phyloP scores from a whole-genome alignment of 208 protist genomes.

The Porcisia hertigi region DNA sequence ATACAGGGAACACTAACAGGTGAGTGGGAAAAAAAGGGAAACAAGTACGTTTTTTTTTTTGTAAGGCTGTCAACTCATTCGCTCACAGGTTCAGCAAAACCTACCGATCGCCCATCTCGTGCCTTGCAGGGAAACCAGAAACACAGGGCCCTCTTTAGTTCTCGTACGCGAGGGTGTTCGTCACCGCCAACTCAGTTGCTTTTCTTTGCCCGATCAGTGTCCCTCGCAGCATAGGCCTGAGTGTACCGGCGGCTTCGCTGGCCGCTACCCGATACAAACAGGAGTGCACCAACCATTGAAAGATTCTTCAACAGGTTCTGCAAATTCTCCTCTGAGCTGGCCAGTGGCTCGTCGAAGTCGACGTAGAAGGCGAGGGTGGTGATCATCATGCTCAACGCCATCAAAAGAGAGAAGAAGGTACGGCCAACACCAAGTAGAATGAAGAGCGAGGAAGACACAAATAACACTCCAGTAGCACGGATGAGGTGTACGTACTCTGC shows the following conservation, averaged over 20 bases:
- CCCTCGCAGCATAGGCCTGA: conserved; percentile 19
- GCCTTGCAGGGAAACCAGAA: background rate
- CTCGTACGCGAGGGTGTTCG: background rate
- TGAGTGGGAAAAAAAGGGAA: too few relatives aligned
- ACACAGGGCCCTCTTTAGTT: too few relatives aligned
- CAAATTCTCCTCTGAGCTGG: conserved; percentile 34
- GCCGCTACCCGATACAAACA: conserved; percentile 73
- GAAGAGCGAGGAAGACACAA: conserved; percentile 75
- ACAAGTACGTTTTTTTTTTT: too few relatives aligned
- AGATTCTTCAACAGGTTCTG: conserved; percentile 65
- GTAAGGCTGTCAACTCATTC: too few relatives aligned
- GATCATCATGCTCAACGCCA: conserved; percentile 53
- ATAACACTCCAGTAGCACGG: conserved; percentile 57
- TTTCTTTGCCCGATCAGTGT: conserved; percentile 44
- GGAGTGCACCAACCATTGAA: conserved; percentile 59
- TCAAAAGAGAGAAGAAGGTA: conserved; percentile 75
- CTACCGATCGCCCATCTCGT: too few relatives aligned
- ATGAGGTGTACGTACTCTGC: conserved; percentile 57
- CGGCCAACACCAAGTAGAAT: conserved; percentile 81
- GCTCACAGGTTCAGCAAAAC: too few relatives aligned
- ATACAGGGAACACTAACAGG: too few relatives aligned
- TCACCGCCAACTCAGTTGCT: conserved; percentile 24
- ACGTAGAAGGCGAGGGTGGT: conserved; percentile 67
- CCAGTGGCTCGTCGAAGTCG: conserved; percentile 43
- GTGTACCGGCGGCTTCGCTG: conserved; percentile 47